phyloP scores from a whole-genome alignment of 164 flowering plant genomes.

The Cinnamomum micranthum region DNA sequence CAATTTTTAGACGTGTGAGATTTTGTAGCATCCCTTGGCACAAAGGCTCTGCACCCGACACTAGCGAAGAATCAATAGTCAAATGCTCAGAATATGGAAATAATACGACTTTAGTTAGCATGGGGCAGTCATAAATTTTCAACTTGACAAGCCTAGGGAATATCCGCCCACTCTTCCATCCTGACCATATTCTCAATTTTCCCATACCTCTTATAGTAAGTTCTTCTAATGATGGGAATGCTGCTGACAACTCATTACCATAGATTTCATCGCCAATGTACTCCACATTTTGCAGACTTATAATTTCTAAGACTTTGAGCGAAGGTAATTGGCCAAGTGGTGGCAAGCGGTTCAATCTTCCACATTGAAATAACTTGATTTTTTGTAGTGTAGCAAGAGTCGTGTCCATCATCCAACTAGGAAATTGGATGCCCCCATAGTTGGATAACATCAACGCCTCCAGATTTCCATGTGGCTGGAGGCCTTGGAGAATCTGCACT shows the following conservation, averaged over 20 bases:
- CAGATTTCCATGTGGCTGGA: constrained; percentile 21
- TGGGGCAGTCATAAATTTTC: background rate
- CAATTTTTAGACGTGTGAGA: background rate
- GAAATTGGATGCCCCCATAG: constrained; percentile 20
- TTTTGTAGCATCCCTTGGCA: background rate
- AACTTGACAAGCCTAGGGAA: background rate
- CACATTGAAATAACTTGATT: constrained; percentile 3
- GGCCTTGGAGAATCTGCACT: too few relatives aligned
- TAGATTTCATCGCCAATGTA: background rate
- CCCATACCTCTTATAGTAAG: constrained; percentile 5
- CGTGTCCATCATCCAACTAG: constrained; percentile 13
- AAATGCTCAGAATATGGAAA: background rate
- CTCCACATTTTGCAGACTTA: constrained; percentile 8
- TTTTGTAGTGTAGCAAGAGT: background rate
- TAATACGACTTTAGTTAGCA: background rate
- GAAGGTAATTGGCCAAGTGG: constrained; percentile 20
- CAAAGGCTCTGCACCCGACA: background rate
- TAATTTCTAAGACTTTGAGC: constrained; percentile 8
- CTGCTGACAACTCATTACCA: background rate
- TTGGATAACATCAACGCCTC: constrained; percentile 9
- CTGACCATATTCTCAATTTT: background rate
- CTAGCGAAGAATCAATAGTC: background rate
- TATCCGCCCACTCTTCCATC: background rate
- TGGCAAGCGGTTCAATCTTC: constrained; percentile 11
- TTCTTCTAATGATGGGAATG: constrained; percentile 9